Evolutionary conservation across 2,329 filamentous ascomycete species (phyloP).

Genomic region (Cadophora sp.): DNA sequence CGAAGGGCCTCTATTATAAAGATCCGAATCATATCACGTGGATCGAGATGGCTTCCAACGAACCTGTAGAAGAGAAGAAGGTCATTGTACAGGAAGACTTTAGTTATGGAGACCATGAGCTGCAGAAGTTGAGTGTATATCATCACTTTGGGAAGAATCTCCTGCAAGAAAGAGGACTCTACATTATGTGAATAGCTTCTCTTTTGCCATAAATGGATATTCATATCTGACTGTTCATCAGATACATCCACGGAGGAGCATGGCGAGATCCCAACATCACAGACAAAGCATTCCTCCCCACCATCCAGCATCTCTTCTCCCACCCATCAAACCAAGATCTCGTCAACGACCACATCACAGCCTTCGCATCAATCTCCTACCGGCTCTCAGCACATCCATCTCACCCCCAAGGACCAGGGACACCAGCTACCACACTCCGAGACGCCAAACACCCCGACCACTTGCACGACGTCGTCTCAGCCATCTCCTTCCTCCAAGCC

Average conservation of each 20-base stretch:
- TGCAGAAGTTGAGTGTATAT: constrained; percentile 22
- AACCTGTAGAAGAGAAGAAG: background rate
- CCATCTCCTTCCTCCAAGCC: constrained; percentile 56
- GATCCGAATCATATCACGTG: background rate
- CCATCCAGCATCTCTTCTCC: constrained; percentile 20
- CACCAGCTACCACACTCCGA: constrained; percentile 40
- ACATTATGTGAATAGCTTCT: constrained; percentile 11
- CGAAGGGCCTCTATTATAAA: background rate
- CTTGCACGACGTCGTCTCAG: constrained; percentile 60
- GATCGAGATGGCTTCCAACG: background rate
- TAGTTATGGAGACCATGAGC: constrained; percentile 18
- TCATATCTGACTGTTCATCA: constrained; percentile 2
- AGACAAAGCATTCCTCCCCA: constrained; percentile 41
- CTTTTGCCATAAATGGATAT: background rate
- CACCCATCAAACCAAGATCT: constrained; percentile 44
- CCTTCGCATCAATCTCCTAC: constrained; percentile 70
- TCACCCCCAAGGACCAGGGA: constrained; percentile 48
- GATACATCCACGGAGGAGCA: constrained; percentile 63
- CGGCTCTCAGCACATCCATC: constrained; percentile 63
- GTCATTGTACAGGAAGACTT: constrained; percentile 25
- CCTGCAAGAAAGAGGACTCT: constrained; percentile 7
- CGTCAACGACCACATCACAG: constrained; percentile 54
- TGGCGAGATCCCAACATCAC: constrained; percentile 64
- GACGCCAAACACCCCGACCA: constrained; percentile 66
- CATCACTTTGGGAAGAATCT: constrained; percentile 12